Conservation (phyloP, 2,329 filamentous ascomycete genomes). For the Fusarium sp. region DNA sequence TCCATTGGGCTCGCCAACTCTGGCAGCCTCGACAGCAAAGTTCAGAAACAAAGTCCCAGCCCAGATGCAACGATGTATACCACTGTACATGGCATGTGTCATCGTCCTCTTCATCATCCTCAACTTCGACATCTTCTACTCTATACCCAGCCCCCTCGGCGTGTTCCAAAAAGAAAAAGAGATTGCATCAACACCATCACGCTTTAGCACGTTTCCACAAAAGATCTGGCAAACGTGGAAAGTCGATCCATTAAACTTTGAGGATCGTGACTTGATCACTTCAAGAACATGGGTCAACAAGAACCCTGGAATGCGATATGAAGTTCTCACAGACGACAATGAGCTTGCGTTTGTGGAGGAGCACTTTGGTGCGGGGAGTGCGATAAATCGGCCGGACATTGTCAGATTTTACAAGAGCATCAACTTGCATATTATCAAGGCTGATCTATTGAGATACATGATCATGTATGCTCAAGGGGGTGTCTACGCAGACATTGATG, state of each 20-base stretch:
- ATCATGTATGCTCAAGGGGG: conserved; percentile 80
- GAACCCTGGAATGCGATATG: conserved; percentile 74
- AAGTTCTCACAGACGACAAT: conserved; percentile 76
- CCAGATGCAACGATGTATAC: conserved; percentile 59
- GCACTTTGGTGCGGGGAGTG: conserved; percentile 74
- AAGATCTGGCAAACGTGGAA: conserved; percentile 87
- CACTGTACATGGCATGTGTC: conserved; percentile 57
- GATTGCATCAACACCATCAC: conserved; percentile 19
- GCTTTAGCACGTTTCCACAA: conserved; percentile 61
- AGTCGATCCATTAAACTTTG: conserved; percentile 72
- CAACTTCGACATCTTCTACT: conserved; percentile 55
- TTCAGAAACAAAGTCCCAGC: conserved; percentile 53
- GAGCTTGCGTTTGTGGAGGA: conserved; percentile 74
- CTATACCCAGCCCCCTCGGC: conserved; percentile 39
- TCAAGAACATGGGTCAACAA: conserved; percentile 73
- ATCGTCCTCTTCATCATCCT: conserved; percentile 58
- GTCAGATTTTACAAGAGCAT: conserved; percentile 69
- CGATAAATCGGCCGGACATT: conserved; percentile 72
- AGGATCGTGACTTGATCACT: conserved; percentile 67
- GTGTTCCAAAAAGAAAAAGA: conserved; percentile 26
- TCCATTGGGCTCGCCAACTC: conserved; percentile 51
- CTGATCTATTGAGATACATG: conserved; percentile 75
- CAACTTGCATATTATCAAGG: conserved; percentile 71
- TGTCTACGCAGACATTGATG: conserved; percentile 69
- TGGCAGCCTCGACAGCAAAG: conserved; percentile 52